Evolutionary conservation across 495 filamentous ascomycete genomes (phyloP), one percentile per base, ranked within the genome.

Genomic region (Parachaetomium inaequale): DNA sequence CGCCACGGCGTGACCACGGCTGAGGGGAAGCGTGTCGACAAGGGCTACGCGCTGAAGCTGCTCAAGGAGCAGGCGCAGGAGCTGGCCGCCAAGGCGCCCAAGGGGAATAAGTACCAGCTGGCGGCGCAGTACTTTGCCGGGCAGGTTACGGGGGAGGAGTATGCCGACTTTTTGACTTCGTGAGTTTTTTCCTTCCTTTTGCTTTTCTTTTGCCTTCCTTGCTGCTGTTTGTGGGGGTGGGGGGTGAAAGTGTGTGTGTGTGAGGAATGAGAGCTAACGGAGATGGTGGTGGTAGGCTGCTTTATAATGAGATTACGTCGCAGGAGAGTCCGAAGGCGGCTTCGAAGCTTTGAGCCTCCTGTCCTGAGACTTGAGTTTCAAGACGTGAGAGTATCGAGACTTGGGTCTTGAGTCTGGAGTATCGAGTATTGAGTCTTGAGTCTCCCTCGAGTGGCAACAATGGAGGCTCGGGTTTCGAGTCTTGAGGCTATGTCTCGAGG

Each of bases 131-230:
- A 98, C 78, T 98, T 98, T 68, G 85, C 89, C 15, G 80, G 83
- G 43, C 94, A 98, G 84, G 88, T 98, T 23, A 98, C 93, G 7
- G 94, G 94, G 28, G 95, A 98, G 79, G 91, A 96, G 64, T 96
- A 96, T 76, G 92, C 92, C 7, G 95, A 98, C 74, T 98, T 98
- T 79, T 77, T 98, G 82, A 98, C 94, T 7, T 83, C 84, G 83
- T 87, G 71, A 79, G 84, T 82, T n/a, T n/a, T n/a, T n/a, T n/a
- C n/a, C n/a, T n/a, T n/a, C n/a, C n/a, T n/a, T n/a, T n/a, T n/a
- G n/a, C n/a, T n/a, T n/a, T n/a, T n/a, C n/a, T n/a, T n/a, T n/a
- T n/a, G n/a, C n/a, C n/a, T n/a, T n/a, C n/a, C n/a, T n/a, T n/a
- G n/a, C n/a, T n/a, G n/a, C n/a, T n/a, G n/a, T n/a, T n/a, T n/a